Base-by-base conservation (phyloP, 208 protist genomes). In the Trichomonas vaginalis region DNA sequence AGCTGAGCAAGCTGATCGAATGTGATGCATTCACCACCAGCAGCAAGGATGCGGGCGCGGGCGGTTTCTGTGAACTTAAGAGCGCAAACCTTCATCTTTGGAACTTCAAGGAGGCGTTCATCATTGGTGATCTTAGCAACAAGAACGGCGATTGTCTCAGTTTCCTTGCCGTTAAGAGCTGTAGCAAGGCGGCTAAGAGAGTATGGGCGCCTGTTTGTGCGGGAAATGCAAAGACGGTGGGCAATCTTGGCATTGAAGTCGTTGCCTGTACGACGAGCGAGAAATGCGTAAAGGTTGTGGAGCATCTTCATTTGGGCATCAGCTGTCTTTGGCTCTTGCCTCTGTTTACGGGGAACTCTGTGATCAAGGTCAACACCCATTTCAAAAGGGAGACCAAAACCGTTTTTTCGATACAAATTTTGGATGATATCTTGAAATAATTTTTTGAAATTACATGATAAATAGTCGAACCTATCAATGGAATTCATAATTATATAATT, bases 201-300 rank as follows among this genome's bases (percentile, higher is more conserved):
- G 82, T 99, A 97, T 82, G 98, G 98, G 37, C 98, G 98, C 86
- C 98, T 97, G 98, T 99, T 99, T 97, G 97, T 98, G 95, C 98
- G 97, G 97, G 98, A 99, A 97, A 99, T 99, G 96, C 98, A 98
- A 95, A 99, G 98, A 96, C 98, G 97, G 96, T 98, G 98, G 95
- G 99, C 98, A 47, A 99, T 97, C 56, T 98, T 96, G 96, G 99
- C 98, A 98, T 99, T 99, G 98, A 99, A 99, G 83, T 98, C 97
- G 88, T 98, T 98, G 96, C 98, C 98, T 42, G 99, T 99, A 96
- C 99, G 98, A 96, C 99, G 98, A 37, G 98, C 98, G 80, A 99
- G 98, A 98, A 99, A 99, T 96, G 98, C 98, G 98, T 99, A 99
- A 95, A 99, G 98, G 97, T 99, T 99, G 96, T 99, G 98, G 86